Percentiles rank a stretch among this genome's conserved stretches.
These are phyloP conservation scores for Gossypium armourianum DNA, from an alignment of 441 rosid species.

Conservation along the genomic window DNA sequence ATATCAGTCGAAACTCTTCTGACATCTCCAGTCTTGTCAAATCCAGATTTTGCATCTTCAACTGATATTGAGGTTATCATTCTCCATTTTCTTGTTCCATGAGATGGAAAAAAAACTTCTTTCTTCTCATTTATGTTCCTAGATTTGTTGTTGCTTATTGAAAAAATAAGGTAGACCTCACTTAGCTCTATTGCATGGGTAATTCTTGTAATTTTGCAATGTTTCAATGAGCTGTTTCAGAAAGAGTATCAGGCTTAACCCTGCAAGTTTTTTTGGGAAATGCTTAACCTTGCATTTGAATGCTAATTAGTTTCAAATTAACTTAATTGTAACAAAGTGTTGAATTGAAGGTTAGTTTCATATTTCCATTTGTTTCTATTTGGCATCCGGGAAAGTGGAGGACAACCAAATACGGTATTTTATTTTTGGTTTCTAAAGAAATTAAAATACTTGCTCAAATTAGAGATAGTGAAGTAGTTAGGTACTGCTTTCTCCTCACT, in stretches of 20 bases:
- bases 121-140: not conserved
- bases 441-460: not conserved
- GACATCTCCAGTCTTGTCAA: not conserved
- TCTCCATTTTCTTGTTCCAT: not conserved
- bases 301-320: not conserved
- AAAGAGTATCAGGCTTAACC: not conserved
- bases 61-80: not conserved
- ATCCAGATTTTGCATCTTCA: not conserved
- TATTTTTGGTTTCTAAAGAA: not conserved
- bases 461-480: not conserved
- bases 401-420: not conserved
- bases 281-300: not conserved
- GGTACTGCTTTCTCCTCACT: not conserved
- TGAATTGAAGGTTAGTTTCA: not conserved
- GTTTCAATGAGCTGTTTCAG: not conserved
- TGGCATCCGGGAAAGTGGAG: not conserved
- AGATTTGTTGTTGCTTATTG: not conserved
- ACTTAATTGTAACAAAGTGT: not conserved
- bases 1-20: slow-evolving; percentile 2
- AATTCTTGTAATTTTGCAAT: slow-evolving; percentile 10
- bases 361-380: not conserved
- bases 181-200: not conserved
- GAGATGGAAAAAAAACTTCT: not conserved
- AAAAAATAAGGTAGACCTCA: not conserved
- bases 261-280: not conserved